A percentile compares a stretch with the other conserved stretches of the same genome.
Evolutionary conservation across 1,284 basidiomycete genomes (phyloP).

Genomic region (Volvariella surrecta): DNA sequence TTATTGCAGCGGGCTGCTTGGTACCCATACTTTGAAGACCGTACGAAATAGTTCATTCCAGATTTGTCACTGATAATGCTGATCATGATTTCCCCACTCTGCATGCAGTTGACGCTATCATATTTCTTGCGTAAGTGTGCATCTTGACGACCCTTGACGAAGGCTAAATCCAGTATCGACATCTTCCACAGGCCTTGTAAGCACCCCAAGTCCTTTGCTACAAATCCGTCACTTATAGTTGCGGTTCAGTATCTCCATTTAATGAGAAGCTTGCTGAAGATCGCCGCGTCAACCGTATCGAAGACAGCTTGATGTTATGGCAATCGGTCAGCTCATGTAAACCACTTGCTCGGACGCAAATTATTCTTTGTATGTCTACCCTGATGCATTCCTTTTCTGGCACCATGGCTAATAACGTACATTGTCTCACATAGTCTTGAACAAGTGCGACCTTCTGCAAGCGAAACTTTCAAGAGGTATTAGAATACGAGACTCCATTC

Average conservation of each 20-base stretch:
- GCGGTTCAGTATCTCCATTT: slow-evolving; percentile 51
- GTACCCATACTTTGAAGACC: slow-evolving; percentile 68
- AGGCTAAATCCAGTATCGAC: slow-evolving; percentile 4
- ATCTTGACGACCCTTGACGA: neutral
- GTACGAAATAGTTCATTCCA: slow-evolving; percentile 17
- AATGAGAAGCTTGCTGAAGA: slow-evolving; percentile 68
- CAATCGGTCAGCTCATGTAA: slow-evolving; percentile 56
- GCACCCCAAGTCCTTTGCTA: neutral
- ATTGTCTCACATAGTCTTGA: slow-evolving; percentile 31
- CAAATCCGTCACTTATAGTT: slow-evolving; percentile 8
- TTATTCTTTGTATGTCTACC: slow-evolving; percentile 37
- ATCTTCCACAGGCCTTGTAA: neutral
- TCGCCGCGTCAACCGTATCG: slow-evolving; percentile 54
- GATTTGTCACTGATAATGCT: slow-evolving; percentile 4
- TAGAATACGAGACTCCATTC: slow-evolving; percentile 49
- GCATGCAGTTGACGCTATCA: slow-evolving; percentile 48
- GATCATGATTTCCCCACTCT: slow-evolving; percentile 3
- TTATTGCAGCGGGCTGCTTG: slow-evolving; percentile 50
- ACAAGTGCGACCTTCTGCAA: slow-evolving; percentile 63
- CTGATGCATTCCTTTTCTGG: neutral
- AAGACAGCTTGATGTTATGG: slow-evolving; percentile 70
- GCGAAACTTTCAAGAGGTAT: slow-evolving; percentile 56
- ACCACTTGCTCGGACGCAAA: slow-evolving; percentile 49
- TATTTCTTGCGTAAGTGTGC: slow-evolving; percentile 52
- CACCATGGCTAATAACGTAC: too few relatives aligned